These are phyloP conservation scores for Aristolochia contorta DNA, from an alignment of 164 flowering plant species.

Conservation along the genomic window DNA sequence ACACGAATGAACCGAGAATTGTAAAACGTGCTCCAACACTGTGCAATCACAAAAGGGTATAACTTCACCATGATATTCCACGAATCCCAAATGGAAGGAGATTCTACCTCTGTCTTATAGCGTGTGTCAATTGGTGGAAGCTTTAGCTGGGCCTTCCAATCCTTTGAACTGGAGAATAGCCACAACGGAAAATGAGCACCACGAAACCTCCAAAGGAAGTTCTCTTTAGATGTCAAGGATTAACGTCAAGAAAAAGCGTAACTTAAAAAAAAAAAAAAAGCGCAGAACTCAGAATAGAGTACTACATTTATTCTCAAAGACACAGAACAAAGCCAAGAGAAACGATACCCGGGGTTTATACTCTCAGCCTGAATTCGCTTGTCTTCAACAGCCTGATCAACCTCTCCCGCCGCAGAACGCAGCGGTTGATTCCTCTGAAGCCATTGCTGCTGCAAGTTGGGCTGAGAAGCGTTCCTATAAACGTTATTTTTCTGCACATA, in stretches of 20 bases:
- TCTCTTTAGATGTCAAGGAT: background rate
- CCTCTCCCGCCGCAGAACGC: background rate
- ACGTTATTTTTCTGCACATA: background rate
- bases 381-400: conserved; percentile 1
- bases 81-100: background rate
- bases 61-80: too few species aligned
- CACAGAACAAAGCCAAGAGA: background rate
- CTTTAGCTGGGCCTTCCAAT: conserved; percentile 22
- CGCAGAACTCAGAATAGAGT: too few species aligned
- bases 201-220: too few species aligned
- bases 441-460: conserved; percentile 4
- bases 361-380: conserved; percentile 4
- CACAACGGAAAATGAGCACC: background rate
- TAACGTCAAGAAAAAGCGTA: background rate
- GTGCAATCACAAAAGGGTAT: too few species aligned
- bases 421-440: conserved; percentile 1
- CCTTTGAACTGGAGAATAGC: conserved; percentile 11
- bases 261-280: background rate
- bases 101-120: conserved; percentile 25
- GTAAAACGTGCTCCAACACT: too few species aligned
- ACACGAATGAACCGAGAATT: too few species aligned
- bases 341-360: background rate
- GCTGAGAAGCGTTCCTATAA: background rate
- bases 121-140: conserved; percentile 20
- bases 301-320: too few species aligned